Evolutionary conservation across 352 stramenopile genomes (phyloP), one percentile per base, ranked within the genome.

Genomic region (Blastocystis sp.): DNA sequence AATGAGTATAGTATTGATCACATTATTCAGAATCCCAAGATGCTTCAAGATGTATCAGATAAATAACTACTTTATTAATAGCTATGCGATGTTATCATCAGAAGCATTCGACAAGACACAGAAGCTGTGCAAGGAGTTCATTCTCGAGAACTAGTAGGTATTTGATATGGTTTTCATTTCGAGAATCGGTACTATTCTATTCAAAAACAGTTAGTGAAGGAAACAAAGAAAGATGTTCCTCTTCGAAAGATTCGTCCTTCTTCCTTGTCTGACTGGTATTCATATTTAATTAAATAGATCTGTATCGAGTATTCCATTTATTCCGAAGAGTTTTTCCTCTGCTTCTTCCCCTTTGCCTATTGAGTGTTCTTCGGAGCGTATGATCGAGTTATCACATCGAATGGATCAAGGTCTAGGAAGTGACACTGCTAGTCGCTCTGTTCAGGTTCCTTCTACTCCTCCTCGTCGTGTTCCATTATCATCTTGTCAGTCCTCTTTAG

Each of bases 171-270:
- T 44, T 0, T 76, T 84, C 17, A 53, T 2, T 15, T 6, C 0
- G 64, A 84, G 73, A 84, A 44, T 24, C 44, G 53, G 6, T 84
- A 30, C 22, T 53, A 53, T n/a, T 33, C 51, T 27, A 9, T 35
- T 15, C 30, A 84, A 57, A 60, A 42, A 42, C n/a, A 66, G 48
- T 19, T 51, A 48, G 22, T n/a, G 27, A 68, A 44, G 17, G 54
- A 53, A 2, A 33, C 24, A 5, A 66, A 84, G 48, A 64, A 51
- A 7, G 73, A 66, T 35, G 48, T 27, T 33, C 51, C 73, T 33
- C 24, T 64, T 17, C 73, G 73, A 0, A 84, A 84, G 73, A 84
- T 84, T 33, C 73, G 73, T 66, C 73, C 73, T 37, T 84, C 73
- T n/a, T 30, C 73, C 1, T 42, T 84, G 73, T 84, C 24, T 24